Base-by-base conservation (phyloP, 176 grass and related monocot genomes). In the Carex littledalei region DNA sequence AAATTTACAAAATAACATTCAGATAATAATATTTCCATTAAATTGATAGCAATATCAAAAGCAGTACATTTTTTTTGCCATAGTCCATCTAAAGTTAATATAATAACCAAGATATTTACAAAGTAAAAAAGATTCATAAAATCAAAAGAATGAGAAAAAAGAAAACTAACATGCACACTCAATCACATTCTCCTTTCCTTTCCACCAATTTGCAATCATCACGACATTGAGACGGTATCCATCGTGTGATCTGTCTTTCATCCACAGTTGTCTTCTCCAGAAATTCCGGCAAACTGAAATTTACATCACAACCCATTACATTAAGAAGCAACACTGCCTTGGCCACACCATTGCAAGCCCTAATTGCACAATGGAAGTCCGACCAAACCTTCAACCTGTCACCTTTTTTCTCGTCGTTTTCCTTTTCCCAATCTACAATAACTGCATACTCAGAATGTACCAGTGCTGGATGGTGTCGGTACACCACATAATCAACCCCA, bases 391-490 rank as follows among this genome's bases (percentile, higher is more conserved):
- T 84, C 18, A 97, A 71, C 67, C 67, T 43, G 17, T 45, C 37
- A 3, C 67, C 16, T 1, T 71, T 71, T 45, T 71, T 71, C 2
- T 79, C 60, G 0, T 85, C 88, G 5, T 0, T 65, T 21, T 29
- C 54, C 0, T 66, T 71, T 85, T 97, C 87, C 12, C 64, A 67
- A 56, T 89, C 81, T 5, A 92, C 81, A 20, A 91, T 76, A 1
- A 91, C 94, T 0, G 94, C 71, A 78, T 94, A 97, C 78, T 97
- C 92, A 3, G 94, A 92, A 56, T 92, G 94, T 21, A 97, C 71
- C 0, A 97, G 72, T 9, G 85, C 87, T 2, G 92, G 90, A 39
- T 97, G 94, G 53, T 94, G 94, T 18, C 89, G 70, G 69, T 97
- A 97, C 37, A 90, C 94, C 12, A 94, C 87, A 49, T 89, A 94